Conservation (phyloP, 768 basidiomycete genomes). For the Mycena latifolia region DNA sequence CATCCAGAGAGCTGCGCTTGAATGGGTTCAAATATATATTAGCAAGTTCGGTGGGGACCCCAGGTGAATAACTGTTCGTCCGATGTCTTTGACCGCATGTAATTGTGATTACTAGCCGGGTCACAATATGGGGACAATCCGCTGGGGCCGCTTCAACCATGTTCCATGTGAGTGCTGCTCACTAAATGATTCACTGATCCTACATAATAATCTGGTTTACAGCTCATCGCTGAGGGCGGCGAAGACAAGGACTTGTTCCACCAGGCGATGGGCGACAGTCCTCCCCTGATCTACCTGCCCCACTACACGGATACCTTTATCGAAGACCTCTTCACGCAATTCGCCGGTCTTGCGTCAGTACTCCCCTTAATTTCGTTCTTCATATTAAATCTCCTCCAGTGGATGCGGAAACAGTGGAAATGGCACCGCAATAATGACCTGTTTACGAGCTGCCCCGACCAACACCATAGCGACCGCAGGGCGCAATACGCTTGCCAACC, state of each 20-base stretch:
- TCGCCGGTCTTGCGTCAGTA: slow-evolving; percentile 50
- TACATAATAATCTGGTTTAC: too few species aligned
- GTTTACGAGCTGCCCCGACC: slow-evolving; percentile 47
- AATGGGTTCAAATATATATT: slow-evolving; percentile 55
- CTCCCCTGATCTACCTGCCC: slow-evolving; percentile 27
- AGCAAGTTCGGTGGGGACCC: slow-evolving; percentile 52
- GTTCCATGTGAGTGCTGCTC: slow-evolving; percentile 42
- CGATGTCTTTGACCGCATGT: too few species aligned
- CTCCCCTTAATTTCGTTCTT: neutral
- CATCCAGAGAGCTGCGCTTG: slow-evolving; percentile 48
- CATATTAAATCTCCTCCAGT: slow-evolving; percentile 27
- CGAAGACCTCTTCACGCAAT: slow-evolving; percentile 50
- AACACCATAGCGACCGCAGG: slow-evolving; percentile 49
- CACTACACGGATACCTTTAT: slow-evolving; percentile 48
- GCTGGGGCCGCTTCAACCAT: slow-evolving; percentile 43
- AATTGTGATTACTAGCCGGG: slow-evolving; percentile 32
- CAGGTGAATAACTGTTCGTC: slow-evolving; percentile 36
- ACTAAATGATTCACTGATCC: too few species aligned
- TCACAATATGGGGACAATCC: too few species aligned
- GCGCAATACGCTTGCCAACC: slow-evolving; percentile 43
- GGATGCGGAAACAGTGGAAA: slow-evolving; percentile 39
- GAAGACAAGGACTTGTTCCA: slow-evolving; percentile 52
- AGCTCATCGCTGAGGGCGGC: slow-evolving; percentile 56
- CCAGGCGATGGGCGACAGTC: slow-evolving; percentile 59
- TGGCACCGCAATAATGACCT: slow-evolving; percentile 42